phyloP scores from a whole-genome alignment of 73 alveolate genomes.

The Symbiodinium natans region DNA sequence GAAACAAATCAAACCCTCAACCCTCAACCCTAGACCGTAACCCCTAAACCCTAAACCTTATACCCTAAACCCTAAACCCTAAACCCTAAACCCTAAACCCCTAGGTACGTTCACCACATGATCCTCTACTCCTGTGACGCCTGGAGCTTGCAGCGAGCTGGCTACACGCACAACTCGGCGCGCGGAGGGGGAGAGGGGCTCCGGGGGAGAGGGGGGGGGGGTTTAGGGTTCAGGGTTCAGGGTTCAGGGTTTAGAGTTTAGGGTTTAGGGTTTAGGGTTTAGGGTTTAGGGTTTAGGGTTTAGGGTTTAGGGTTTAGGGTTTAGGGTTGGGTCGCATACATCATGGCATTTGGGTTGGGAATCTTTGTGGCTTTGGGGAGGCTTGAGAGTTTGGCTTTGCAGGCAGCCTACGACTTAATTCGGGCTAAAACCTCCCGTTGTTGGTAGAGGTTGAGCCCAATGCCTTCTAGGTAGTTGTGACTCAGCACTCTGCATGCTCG shows the following conservation, averaged over 20 bases:
- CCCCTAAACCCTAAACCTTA: no score
- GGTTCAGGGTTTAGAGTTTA: neutral
- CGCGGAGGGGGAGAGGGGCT: neutral
- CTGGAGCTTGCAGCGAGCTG: neutral
- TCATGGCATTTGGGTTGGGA: no score
- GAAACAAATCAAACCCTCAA: no score
- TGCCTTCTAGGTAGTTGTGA: neutral
- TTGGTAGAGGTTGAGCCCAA: no score
- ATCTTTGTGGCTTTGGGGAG: no score
- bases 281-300: neutral
- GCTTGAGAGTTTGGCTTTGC: neutral
- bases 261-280: neutral
- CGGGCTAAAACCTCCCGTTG: neutral
- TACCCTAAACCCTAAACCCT: neutral
- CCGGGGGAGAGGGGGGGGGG: neutral
- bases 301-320: neutral
- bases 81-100: neutral
- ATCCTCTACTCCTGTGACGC: constrained; percentile 61
- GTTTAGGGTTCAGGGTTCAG: neutral
- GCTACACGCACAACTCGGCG: constrained; percentile 14
- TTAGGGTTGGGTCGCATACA: neutral
- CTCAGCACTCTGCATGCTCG: no score
- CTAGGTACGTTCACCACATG: constrained; percentile 66
- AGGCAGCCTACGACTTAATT: neutral
- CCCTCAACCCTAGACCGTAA: no score